Percentiles rank a stretch among this genome's conserved stretches.
phyloP scores from a whole-genome alignment of 371 early-diverging fungal species.

The Smittium culicis region DNA sequence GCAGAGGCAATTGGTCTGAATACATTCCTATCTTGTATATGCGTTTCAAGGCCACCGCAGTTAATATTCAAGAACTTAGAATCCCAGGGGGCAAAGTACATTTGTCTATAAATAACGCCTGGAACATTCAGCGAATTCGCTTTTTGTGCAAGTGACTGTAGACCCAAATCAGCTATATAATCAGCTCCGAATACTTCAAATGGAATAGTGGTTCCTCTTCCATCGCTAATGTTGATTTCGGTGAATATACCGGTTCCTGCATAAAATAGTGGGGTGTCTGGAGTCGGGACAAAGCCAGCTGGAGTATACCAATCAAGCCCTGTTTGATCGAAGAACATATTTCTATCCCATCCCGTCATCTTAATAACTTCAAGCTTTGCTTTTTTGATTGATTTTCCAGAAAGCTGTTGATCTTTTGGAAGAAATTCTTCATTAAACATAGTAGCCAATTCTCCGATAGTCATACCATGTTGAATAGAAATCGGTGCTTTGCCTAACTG shows the following conservation, averaged over 20 bases:
- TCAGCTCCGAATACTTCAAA: conserved; percentile 8
- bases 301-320: conserved; percentile 4
- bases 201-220: conserved; percentile 9
- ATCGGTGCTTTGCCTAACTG: neutral
- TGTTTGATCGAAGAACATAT: conserved; percentile 6
- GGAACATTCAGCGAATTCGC: neutral
- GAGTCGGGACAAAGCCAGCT: conserved; percentile 1
- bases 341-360: conserved; percentile 5
- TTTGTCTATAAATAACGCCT: conserved; percentile 4
- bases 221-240: conserved; percentile 3
- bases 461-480: conserved; percentile 9
- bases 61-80: neutral
- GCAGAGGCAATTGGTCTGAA: conserved; percentile 1
- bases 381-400: neutral
- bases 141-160: neutral
- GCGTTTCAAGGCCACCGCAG: conserved; percentile 4
- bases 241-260: neutral
- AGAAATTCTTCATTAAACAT: conserved; percentile 8
- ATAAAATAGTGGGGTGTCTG: conserved; percentile 1
- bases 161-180: neutral
- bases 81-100: conserved; percentile 2
- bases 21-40: neutral
- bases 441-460: conserved; percentile 6
- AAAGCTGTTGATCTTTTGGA: conserved; percentile 7
- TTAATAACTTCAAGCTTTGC: conserved; percentile 8